Evolutionary conservation across 257 asterid species (phyloP), one percentile per base, ranked within the genome.

Genomic region (Scutellaria barbata): DNA sequence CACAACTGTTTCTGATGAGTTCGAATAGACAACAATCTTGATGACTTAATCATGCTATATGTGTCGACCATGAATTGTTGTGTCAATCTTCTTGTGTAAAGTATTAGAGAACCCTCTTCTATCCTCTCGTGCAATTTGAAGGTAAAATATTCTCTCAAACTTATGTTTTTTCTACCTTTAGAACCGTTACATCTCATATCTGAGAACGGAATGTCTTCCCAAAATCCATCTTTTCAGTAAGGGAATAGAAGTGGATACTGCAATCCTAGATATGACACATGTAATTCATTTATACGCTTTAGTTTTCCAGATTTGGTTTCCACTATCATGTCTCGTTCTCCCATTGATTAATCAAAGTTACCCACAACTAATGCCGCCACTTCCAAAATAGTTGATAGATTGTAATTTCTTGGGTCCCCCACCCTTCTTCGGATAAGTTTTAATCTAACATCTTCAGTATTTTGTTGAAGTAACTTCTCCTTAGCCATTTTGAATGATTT

Each of bases 301-400:
- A 46, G 14, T 2, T 8, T 1, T 9, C 16, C 51, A 1, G 1
- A 1, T 9, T 0, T 46, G 4, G 5, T 9, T 46, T 46, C 48
- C 2, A 54, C 4, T 22, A 64, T 17, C 8, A 42, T 63, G 18
- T 62, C 59, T 18, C 59, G 11, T 3, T 17, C 35, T 3, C 33
- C 33, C 4, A 53, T 6, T 7, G 37, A 3, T 18, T 17, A 1
- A 18, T 18, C 35, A 53, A 17, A 53, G 18, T 53, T n/a, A 20
- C 68, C 54, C 42, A 63, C 68, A 41, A 63, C 18, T 9, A 63
- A 43, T 0, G 54, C 68, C 1, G 56, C 70, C 0, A 64, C 70
- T 12, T 64, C 57, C 20, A 7, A 45, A 1, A 5, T 7, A 0
- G 10, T 1, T 1, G 42, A 57, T 1, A 64, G 0, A 13, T 45